Evolutionary conservation across 306 rosid genomes (phyloP).

Genomic region (Medicago truncatula): MtrunA17r5.0-ANR NC_053043.1:46678501-46679000

Average conservation of each 20-base stretch:
- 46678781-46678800: conserved; percentile 15
- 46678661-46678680: conserved; percentile 10
- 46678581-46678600: conserved; percentile 2
- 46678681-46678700: not conserved
- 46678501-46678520: not conserved
- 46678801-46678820: not conserved
- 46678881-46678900: conserved; percentile 13
- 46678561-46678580: not conserved
- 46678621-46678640: not conserved
- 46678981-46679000: conserved; percentile 11
- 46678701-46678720: not conserved
- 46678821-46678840: conserved; percentile 30
- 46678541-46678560: not conserved
- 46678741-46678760: conserved; percentile 7
- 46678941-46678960: conserved; percentile 29
- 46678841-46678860: conserved; percentile 13
- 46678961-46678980: not conserved
- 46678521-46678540: conserved; percentile 10
- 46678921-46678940: not conserved
- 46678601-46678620: conserved; percentile 5
- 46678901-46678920: conserved; percentile 11
- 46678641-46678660: conserved; percentile 4
- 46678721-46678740: conserved; percentile 16
- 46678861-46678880: not conserved
- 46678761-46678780: conserved; percentile 9